Percentiles rank a stretch among this genome's conserved stretches.
Conservation (phyloP, 2,329 filamentous ascomycete genomes). For the Capronia americana region DNA sequence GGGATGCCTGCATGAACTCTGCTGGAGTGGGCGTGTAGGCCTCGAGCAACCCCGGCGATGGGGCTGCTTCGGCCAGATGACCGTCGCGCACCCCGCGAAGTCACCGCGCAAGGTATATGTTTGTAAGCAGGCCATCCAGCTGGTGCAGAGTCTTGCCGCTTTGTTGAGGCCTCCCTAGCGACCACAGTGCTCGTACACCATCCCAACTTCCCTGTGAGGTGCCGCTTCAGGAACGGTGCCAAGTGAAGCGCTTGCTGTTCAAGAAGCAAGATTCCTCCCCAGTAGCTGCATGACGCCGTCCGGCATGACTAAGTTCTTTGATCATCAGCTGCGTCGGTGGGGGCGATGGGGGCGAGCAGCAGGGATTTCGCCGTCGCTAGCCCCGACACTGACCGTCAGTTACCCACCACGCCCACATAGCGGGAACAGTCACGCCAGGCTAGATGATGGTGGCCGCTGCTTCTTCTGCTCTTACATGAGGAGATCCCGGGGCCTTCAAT, state of each 20-base stretch:
- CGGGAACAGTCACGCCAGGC: neutral
- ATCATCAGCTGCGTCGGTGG: neutral
- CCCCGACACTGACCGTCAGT: neutral
- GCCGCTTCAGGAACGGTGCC: neutral
- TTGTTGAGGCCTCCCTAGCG: neutral
- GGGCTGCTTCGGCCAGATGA: neutral
- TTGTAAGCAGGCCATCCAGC: neutral
- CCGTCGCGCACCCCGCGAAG: neutral
- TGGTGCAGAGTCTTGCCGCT: neutral
- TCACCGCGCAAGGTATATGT: neutral
- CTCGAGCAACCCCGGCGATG: neutral
- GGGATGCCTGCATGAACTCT: neutral
- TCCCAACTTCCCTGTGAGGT: neutral
- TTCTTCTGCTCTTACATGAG: neutral
- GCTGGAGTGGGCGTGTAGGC: neutral
- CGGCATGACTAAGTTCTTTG: constrained; percentile 1
- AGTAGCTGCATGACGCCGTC: neutral
- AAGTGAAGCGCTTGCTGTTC: neutral
- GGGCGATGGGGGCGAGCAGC: constrained; percentile 2
- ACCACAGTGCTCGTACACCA: neutral
- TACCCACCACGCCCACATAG: no score
- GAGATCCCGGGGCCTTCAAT: neutral
- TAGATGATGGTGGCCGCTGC: neutral
- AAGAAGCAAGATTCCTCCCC: neutral
- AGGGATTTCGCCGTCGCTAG: constrained; percentile 7